These are phyloP conservation scores for Arthrobotrys musiformis DNA, from an alignment of 2,329 filamentous ascomycete genomes.

Conservation along the genomic window DNA sequence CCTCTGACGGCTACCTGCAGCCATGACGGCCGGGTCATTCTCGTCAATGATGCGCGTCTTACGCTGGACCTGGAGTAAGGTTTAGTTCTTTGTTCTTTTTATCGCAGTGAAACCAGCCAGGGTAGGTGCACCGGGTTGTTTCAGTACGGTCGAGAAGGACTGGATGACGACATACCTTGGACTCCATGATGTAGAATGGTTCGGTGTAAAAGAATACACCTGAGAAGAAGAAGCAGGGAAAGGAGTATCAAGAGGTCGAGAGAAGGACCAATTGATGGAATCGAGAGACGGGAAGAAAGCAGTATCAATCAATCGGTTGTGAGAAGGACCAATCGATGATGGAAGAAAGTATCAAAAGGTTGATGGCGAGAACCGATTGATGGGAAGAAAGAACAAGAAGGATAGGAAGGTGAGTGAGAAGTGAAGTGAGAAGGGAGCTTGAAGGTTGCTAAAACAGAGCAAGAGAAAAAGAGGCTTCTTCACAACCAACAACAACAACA, in stretches of 20 bases:
- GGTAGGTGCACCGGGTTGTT: not conserved
- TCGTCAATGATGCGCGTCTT: slow-evolving; percentile 50
- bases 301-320: slow-evolving; percentile 23
- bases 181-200: slow-evolving; percentile 30
- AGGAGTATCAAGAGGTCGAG: slow-evolving; percentile 11
- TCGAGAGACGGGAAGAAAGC: slow-evolving; percentile 20
- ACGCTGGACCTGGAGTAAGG: slow-evolving; percentile 4
- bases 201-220: slow-evolving; percentile 38
- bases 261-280: slow-evolving; percentile 17
- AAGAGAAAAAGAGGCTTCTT: too few species aligned
- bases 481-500: too few species aligned
- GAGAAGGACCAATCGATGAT: slow-evolving; percentile 21
- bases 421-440: not conserved
- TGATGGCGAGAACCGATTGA: not conserved
- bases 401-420: too few species aligned
- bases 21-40: slow-evolving; percentile 34
- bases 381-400: not conserved
- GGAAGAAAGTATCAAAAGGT: not conserved
- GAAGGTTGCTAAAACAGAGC: not conserved
- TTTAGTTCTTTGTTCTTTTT: not conserved
- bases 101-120: not conserved
- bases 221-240: slow-evolving; percentile 52
- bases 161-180: slow-evolving; percentile 24
- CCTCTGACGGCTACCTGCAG: slow-evolving; percentile 33
- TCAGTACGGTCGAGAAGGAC: not conserved